Evolutionary conservation across 2,329 filamentous ascomycete genomes (phyloP), one percentile per base, ranked within the genome.

Genomic region (Fusarium tanahbumbuense): DNA sequence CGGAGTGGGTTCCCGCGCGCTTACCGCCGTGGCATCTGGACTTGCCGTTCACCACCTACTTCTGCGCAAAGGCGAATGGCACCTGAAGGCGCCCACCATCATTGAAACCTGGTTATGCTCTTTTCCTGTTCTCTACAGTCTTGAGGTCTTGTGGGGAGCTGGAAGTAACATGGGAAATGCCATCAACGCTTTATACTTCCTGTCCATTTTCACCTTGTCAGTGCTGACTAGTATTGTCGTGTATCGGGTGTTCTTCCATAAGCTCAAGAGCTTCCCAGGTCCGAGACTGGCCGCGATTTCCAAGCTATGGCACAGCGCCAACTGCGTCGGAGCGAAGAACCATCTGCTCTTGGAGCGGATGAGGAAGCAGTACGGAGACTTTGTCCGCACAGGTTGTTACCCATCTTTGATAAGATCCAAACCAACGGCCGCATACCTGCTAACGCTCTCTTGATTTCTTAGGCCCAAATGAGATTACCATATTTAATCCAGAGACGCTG

Each of bases 351-450:
- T 37, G 0, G 34, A 37, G 16, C 16, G 11, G 16, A 37, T 37
- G 34, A 37, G 34, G 34, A 11, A 37, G 34, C 16, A n/a, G 0
- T 37, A 37, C 34, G 34, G 18, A 37, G 34, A 37, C 3, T 37
- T 37, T 4, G 34, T 37, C 5, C 34, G 34, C 34, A 37, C 34
- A n/a, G 34, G 34, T 37, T n/a, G 16, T 37, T n/a, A 2, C 16
- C 34, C 32, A 37, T n/a, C 3, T 4, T 11, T 9, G 1, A 18
- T 2, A n/a, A 37, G 9, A 18, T 0, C 16, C 2, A 34, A n/a
- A n/a, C n/a, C n/a, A n/a, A n/a, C n/a, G n/a, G n/a, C n/a, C 1
- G 8, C 15, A 10, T 5, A 34, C 0, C 5, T 4, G 5, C 18
- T 37, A 37, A 37, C 9, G 16, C 5, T 37, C 4, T 18, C 8